phyloP scores from a whole-genome alignment of 2,329 filamentous ascomycete species.

The Bisporella sp. region DNA sequence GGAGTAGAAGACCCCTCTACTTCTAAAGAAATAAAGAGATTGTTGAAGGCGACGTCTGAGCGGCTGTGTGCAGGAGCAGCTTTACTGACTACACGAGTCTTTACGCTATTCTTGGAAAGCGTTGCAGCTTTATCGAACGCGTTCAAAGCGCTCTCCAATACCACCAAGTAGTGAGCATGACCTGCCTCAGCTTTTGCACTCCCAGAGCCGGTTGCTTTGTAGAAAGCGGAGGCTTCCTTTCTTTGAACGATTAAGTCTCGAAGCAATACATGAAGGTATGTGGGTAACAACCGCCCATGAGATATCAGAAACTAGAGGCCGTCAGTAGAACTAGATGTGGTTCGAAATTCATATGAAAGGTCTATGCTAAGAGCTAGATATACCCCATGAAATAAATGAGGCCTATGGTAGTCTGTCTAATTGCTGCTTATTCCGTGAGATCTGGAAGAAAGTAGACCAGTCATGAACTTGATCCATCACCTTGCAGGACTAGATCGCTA shows the following conservation, averaged over 20 bases:
- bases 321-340: not conserved
- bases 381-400: too few species aligned
- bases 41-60: not conserved
- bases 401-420: too few species aligned
- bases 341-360: too few species aligned
- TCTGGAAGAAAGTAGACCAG: too few species aligned
- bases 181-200: not conserved
- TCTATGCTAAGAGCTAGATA: too few species aligned
- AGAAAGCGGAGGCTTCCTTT: not conserved
- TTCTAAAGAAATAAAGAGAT: not conserved
- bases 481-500: too few species aligned
- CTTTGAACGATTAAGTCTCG: not conserved
- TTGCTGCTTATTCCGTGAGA: too few species aligned
- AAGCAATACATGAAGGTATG: not conserved
- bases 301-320: not conserved
- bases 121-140: not conserved
- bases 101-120: not conserved
- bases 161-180: not conserved
- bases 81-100: not conserved
- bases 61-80: not conserved
- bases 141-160: not conserved
- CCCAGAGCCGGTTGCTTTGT: not conserved
- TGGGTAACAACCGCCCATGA: not conserved
- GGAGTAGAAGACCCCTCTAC: not conserved
- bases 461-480: too few species aligned